phyloP scores from a whole-genome alignment of 1,284 basidiomycete genomes.

The Gymnopus androsaceus region DNA sequence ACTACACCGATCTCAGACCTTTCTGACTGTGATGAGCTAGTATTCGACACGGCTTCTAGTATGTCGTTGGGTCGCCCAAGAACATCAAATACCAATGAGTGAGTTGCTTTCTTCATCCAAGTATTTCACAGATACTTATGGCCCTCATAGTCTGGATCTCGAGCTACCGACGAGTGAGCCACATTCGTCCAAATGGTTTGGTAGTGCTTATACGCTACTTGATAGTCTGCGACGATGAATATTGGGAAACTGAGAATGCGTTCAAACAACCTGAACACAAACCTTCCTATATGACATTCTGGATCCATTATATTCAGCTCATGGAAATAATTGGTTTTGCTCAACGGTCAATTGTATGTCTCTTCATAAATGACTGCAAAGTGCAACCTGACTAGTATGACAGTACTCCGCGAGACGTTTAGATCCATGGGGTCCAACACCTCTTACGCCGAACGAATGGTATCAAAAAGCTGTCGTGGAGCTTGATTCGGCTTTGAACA shows the following conservation, averaged over 20 bases:
- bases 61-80: not conserved
- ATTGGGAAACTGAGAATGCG: conserved; percentile 49
- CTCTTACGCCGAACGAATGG: conserved; percentile 49
- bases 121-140: conserved; percentile 29
- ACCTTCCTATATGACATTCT: conserved; percentile 48
- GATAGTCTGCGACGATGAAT: conserved; percentile 70
- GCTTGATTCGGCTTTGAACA: conserved; percentile 74
- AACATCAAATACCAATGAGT: not conserved
- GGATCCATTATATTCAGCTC: conserved; percentile 54
- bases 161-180: conserved; percentile 59
- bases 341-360: conserved; percentile 59
- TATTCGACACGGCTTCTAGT: not conserved
- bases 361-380: not conserved
- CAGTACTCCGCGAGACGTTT: conserved; percentile 77
- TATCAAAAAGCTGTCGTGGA: conserved; percentile 74
- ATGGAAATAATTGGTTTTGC: conserved; percentile 63
- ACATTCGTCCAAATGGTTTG: no score
- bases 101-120: not conserved
- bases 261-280: conserved; percentile 49
- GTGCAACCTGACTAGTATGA: not conserved
- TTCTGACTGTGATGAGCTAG: no score
- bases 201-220: no score
- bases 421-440: conserved; percentile 55
- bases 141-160: conserved; percentile 50
- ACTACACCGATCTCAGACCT: no score